Base-by-base conservation (phyloP, 2,329 filamentous ascomycete species). In the Trichoderma koningii region DNA sequence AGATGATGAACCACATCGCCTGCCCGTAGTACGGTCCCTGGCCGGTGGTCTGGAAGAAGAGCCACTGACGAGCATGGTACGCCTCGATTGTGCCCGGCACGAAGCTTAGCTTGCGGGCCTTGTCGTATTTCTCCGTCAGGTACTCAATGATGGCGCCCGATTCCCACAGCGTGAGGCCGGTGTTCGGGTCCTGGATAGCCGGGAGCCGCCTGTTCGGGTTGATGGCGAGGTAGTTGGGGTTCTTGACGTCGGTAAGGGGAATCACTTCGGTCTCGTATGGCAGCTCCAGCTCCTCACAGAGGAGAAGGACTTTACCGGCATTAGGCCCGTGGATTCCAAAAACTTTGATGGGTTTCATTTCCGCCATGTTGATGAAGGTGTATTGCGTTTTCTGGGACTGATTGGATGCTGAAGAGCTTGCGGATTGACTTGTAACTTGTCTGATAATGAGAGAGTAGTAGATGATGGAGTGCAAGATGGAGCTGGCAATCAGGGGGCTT, bases 1-100 rank as follows among this genome's bases (percentile, higher is more conserved):
- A 60, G 41, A 60, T 60, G 51, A 60, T 60, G 42, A 75, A 77
- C 74, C 75, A 77, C 7, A 69, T 65, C 21, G 67, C 69, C 68
- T 74, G 76, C 51, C 76, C 75, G 52, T 69, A 79, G 64, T 79
- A 79, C 2, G 77, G 77, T 0, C 77, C 77, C 69, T 74, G 77
- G 15, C 77, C 77, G 17, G 75, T 78, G 68, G 74, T 74, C 56
- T 79, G 77, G 65, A 78, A 78, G 68, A 74, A 70, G 12, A 77
- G 69, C 66, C 72, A 77, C 69, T 78, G 76, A 68, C 75, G 75
- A 51, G 73, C 63, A 3, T 67, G 66, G 67, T 71, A 75, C 60
- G 73, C 73, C 30, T 77, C 75, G n/a, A 66, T 65, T 19, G 61
- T 63, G 5, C 65, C 66, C n/a, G 67, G 60, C 50, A 69, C 69